Conservation (phyloP, 2,329 filamentous ascomycete species). For the Fusarium papillatum region DNA sequence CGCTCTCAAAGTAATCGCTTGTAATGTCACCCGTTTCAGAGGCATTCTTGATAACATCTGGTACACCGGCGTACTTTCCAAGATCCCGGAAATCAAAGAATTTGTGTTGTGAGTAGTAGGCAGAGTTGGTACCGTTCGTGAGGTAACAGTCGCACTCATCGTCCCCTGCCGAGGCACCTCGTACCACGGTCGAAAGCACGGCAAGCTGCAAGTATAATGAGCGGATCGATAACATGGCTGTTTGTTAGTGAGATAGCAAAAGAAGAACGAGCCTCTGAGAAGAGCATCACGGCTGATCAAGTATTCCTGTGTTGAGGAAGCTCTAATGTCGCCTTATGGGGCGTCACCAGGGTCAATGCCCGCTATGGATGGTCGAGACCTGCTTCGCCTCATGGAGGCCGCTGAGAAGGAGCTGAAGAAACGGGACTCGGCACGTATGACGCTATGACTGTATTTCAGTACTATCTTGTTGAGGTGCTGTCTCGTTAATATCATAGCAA, state of each 20-base stretch:
- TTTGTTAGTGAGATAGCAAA: background rate
- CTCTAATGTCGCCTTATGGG: constrained; percentile 4
- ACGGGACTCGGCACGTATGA: background rate
- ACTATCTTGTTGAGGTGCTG: background rate
- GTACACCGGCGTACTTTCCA: constrained; percentile 53
- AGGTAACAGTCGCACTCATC: constrained; percentile 61
- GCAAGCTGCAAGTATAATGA: constrained; percentile 15
- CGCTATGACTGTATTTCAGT: background rate
- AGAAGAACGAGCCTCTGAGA: background rate
- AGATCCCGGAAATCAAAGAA: constrained; percentile 66
- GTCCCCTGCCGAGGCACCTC: constrained; percentile 37
- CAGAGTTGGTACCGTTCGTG: constrained; percentile 58
- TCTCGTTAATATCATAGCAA: background rate
- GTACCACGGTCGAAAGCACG: constrained; percentile 3
- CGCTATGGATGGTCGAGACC: constrained; percentile 23
- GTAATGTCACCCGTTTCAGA: constrained; percentile 45
- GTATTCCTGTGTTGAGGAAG: background rate
- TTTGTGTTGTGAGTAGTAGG: constrained; percentile 59
- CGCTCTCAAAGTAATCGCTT: constrained; percentile 55
- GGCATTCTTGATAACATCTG: constrained; percentile 47
- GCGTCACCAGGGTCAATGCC: constrained; percentile 13
- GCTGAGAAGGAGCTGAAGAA: background rate
- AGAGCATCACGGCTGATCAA: background rate
- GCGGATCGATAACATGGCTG: constrained; percentile 18
- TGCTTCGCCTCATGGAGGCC: constrained; percentile 39